Evolutionary conservation across 2,329 filamentous ascomycete genomes (phyloP).

Genomic region (Phaeosphaeria sp.): DNA sequence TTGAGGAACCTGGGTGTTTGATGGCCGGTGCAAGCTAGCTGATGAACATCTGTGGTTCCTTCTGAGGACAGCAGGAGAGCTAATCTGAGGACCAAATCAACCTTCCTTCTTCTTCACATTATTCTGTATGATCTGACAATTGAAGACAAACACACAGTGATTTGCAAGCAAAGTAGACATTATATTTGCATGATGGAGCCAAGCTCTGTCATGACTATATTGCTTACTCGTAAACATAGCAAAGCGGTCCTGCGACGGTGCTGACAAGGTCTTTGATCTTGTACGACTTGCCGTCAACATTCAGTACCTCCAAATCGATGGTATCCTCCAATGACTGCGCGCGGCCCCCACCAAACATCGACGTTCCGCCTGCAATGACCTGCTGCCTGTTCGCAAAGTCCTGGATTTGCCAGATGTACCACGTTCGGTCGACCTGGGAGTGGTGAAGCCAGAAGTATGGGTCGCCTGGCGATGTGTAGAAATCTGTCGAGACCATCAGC

Average conservation of each 20-base stretch:
- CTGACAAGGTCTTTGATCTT: conserved; percentile 54
- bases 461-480: conserved; percentile 56
- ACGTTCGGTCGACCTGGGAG: conserved; percentile 56
- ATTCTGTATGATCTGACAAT: neutral
- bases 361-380: conserved; percentile 53
- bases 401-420: conserved; percentile 59
- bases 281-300: conserved; percentile 42
- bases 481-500: conserved; percentile 32
- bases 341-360: conserved; percentile 44
- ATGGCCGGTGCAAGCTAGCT: conserved; percentile 12
- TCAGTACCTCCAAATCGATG: conserved; percentile 50
- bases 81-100: conserved; percentile 41
- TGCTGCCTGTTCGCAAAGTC: conserved; percentile 49
- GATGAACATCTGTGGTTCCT: conserved; percentile 29
- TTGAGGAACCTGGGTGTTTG: conserved; percentile 31
- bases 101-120: neutral
- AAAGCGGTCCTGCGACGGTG: conserved; percentile 56
- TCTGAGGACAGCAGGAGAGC: conserved; percentile 45
- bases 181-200: neutral
- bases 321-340: conserved; percentile 34
- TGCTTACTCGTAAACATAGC: conserved; percentile 53
- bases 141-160: neutral
- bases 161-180: neutral
- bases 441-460: conserved; percentile 59
- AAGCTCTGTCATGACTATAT: neutral